Conservation (phyloP, 139 green algal species). For the Nannochloris sp. region DNA sequence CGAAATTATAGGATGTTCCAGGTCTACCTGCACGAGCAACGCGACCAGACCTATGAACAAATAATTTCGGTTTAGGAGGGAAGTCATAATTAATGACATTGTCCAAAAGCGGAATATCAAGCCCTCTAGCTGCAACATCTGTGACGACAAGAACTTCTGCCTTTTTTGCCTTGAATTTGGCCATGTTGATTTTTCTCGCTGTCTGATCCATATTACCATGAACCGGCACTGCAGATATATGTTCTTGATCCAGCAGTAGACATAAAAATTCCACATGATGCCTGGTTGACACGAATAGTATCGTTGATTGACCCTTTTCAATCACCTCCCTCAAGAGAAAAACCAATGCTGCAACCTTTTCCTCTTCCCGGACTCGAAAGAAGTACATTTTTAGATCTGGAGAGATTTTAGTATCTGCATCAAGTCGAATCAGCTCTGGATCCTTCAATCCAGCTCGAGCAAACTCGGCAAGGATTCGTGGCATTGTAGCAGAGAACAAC, state of each 20-base stretch:
- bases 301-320: conserved; percentile 51
- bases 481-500: conserved; percentile 94
- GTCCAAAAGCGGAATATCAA: conserved; percentile 97
- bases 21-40: conserved; percentile 57
- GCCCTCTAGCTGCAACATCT: conserved; percentile 93
- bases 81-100: conserved; percentile 98
- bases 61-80: conserved; percentile 86
- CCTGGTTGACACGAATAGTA: conserved; percentile 83
- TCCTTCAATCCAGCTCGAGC: conserved; percentile 69
- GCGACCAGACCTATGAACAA: conserved; percentile 82
- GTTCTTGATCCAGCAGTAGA: conserved; percentile 60
- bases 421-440: conserved; percentile 85
- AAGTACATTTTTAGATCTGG: conserved; percentile 74
- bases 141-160: conserved; percentile 79
- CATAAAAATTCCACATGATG: conserved; percentile 93
- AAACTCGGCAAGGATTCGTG: conserved; percentile 86
- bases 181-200: conserved; percentile 88
- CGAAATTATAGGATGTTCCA: conserved; percentile 71
- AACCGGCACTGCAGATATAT: conserved; percentile 55
- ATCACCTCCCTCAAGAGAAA: conserved; percentile 78
- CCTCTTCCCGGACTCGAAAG: conserved; percentile 71
- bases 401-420: conserved; percentile 81
- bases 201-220: conserved; percentile 95
- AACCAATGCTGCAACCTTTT: conserved; percentile 85
- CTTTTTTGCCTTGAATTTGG: conserved; percentile 71